phyloP scores from a whole-genome alignment of 805 yeast genomes.

The Candida insectalens region DNA sequence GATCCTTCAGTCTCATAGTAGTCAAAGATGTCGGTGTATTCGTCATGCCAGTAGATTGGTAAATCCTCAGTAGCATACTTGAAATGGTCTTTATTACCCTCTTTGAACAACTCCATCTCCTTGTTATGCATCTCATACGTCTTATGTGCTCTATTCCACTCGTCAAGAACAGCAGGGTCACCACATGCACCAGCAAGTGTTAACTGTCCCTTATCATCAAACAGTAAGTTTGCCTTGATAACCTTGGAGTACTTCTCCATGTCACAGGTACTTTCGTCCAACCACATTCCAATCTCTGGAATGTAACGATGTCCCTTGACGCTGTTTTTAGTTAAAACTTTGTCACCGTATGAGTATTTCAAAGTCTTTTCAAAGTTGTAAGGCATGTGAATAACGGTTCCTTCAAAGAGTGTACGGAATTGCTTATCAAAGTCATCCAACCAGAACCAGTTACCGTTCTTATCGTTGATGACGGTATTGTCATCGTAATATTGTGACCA shows the following conservation, averaged over 20 bases:
- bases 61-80: slow-evolving; percentile 2
- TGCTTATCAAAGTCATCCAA: slow-evolving; percentile 1
- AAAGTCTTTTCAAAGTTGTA: neutral
- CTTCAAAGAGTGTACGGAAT: slow-evolving; percentile 3
- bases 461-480: slow-evolving; percentile 2
- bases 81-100: slow-evolving; percentile 1
- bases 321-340: neutral
- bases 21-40: slow-evolving; percentile 1
- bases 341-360: slow-evolving; percentile 2
- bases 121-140: slow-evolving; percentile 1
- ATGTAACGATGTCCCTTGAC: neutral
- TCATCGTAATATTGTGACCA: neutral
- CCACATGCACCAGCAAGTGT: slow-evolving; percentile 3
- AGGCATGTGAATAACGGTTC: slow-evolving; percentile 3
- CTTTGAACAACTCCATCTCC: slow-evolving; percentile 2
- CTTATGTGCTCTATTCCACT: slow-evolving; percentile 1
- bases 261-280: neutral
- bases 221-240: neutral
- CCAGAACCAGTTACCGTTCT: slow-evolving; percentile 4
- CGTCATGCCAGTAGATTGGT: slow-evolving; percentile 2
- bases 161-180: neutral
- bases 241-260: slow-evolving; percentile 1
- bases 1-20: slow-evolving; percentile 3
- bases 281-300: slow-evolving; percentile 2
- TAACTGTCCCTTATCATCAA: slow-evolving; percentile 1